These are phyloP conservation scores for Calonectria henricotiae DNA, from an alignment of 2,329 filamentous ascomycete species.

Conservation along the genomic window DNA sequence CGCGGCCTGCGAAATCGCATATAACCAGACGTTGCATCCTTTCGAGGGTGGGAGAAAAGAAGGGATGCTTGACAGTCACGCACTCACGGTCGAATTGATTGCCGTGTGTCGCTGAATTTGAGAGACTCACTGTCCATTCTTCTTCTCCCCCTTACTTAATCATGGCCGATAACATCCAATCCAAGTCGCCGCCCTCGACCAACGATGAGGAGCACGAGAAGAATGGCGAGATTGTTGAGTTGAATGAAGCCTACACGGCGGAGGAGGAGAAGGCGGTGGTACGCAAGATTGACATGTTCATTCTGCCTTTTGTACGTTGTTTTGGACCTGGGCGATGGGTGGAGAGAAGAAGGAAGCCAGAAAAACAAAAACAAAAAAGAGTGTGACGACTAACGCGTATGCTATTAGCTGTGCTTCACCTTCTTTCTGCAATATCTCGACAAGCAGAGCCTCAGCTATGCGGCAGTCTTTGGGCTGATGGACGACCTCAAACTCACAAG, in stretches of 20 bases:
- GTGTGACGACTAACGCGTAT: neutral
- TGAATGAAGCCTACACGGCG: constrained; percentile 33
- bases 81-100: constrained; percentile 4
- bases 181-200: constrained; percentile 23
- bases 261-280: constrained; percentile 56
- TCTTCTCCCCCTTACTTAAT: neutral
- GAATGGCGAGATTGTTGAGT: constrained; percentile 36
- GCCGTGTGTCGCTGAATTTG: neutral
- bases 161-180: constrained; percentile 26
- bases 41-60: neutral
- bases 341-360: too few relatives aligned
- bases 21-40: constrained; percentile 34
- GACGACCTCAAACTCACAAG: constrained; percentile 64
- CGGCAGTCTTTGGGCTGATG: constrained; percentile 64
- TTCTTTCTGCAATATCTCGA: constrained; percentile 65
- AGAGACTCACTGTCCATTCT: neutral
- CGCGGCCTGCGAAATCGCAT: constrained; percentile 22
- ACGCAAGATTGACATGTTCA: constrained; percentile 56
- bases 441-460: constrained; percentile 68
- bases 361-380: too few relatives aligned
- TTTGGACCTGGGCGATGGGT: neutral
- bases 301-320: constrained; percentile 53
- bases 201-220: constrained; percentile 33
- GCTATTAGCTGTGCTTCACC: constrained; percentile 57
- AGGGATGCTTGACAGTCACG: constrained; percentile 7